Evolutionary conservation across 2,329 filamentous ascomycete species (phyloP), one percentile per base, ranked within the genome.

Genomic region (Diplodia mutila): DNA sequence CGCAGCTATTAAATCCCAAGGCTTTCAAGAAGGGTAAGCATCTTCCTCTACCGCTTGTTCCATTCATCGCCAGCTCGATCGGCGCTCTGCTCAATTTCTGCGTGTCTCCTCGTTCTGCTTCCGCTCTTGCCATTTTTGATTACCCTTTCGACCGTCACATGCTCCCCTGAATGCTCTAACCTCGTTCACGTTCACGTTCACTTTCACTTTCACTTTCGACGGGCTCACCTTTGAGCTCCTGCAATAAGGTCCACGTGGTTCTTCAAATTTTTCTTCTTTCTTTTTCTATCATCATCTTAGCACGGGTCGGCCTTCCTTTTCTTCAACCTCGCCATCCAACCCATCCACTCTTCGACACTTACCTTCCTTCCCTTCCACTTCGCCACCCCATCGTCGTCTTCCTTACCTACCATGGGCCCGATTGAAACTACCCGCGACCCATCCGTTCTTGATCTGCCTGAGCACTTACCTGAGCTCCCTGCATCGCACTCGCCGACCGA

Each of bases 1-100:
- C 73, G 2, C 74, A 75, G 59, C 71, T 80, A 16, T 71, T 80
- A 7, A 77, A 80, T 67, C 78, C 78, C 7, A 79, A 77, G 67
- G 77, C 74, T 3, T 77, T 73, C 65, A 75, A 73, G 2, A 80
- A 79, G 69, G 70, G 72, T 61, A 73, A 77, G 57, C 73, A 69
- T 69, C 66, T 27, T 61, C 49, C 14, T 32, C 52, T 63, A 25
- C 16, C 18, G 1, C 61, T 63, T 11, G 18, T 14, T 49, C 29
- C 8, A 11, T n/a, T 48, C 25, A 0, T 25, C 23, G 2, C 27
- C 6, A 1, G 2, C 14, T 23, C 18, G 1, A n/a, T 6, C n/a
- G 29, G 27, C 2, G 21, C 54, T 34, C 8, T n/a, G 12, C 3
- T 6, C 8, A 16, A 23, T 25, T 11, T 37, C 53, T 14, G 12